Conservation (phyloP, 2,329 filamentous ascomycete species). For the Teratosphaeria pseudoeucalypti region DNA sequence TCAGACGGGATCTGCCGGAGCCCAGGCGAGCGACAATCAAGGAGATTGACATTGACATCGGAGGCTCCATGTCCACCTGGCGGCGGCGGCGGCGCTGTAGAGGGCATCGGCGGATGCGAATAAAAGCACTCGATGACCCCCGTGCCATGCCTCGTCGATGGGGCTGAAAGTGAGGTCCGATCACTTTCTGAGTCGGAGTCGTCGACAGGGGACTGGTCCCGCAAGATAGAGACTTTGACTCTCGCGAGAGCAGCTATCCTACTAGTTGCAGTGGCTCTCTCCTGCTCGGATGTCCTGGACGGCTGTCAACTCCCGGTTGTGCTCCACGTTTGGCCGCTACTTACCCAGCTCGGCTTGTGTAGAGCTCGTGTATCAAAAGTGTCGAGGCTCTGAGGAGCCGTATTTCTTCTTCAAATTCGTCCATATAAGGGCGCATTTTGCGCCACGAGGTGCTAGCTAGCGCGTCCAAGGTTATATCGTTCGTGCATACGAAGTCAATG, state of each 20-base stretch:
- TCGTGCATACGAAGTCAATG: neutral
- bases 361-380: neutral
- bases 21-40: neutral
- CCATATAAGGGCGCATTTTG: neutral
- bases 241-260: neutral
- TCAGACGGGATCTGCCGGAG: neutral
- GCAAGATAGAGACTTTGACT: neutral
- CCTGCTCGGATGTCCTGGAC: neutral
- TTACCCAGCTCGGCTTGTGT: neutral
- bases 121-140: neutral
- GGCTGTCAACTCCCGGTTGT: neutral
- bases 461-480: neutral
- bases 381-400: neutral
- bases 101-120: neutral
- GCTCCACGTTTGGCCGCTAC: neutral
- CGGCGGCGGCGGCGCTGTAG: neutral
- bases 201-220: neutral
- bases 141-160: neutral
- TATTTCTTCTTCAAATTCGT: neutral
- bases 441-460: neutral
- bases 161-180: neutral
- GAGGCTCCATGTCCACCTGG: neutral
- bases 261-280: neutral
- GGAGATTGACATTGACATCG: neutral
- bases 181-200: neutral